These are phyloP conservation scores for Hanseniaspora uvarum DNA, from an alignment of 1,139 yeast species.

Conservation along the genomic window DNA sequence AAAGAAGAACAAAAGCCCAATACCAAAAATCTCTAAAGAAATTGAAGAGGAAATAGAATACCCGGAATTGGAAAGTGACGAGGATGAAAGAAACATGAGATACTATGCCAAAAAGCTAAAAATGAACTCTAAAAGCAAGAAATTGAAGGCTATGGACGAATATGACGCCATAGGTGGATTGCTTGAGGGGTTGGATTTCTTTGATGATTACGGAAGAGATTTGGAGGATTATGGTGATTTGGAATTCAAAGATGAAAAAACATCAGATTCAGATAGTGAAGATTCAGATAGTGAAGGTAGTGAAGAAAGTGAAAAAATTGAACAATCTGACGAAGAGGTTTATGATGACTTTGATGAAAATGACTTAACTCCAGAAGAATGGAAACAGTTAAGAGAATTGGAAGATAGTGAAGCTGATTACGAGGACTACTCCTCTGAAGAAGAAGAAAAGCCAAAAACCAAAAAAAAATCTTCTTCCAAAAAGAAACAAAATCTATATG, in stretches of 20 bases:
- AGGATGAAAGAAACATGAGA: slow-evolving; percentile 69
- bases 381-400: slow-evolving; percentile 33
- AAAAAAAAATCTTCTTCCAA: slow-evolving; percentile 14
- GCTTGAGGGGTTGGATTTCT: slow-evolving; percentile 66
- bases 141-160: slow-evolving; percentile 41
- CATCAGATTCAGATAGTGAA: slow-evolving; percentile 21
- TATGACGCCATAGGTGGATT: slow-evolving; percentile 65
- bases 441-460: slow-evolving; percentile 3
- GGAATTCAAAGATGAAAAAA: slow-evolving; percentile 22
- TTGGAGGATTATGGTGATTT: slow-evolving; percentile 28
- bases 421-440: slow-evolving; percentile 20
- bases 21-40: slow-evolving; percentile 13
- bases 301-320: slow-evolving; percentile 31
- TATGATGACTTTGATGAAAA: slow-evolving; percentile 37
- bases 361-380: slow-evolving; percentile 40
- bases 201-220: slow-evolving; percentile 36
- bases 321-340: slow-evolving; percentile 37
- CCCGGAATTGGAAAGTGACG: slow-evolving; percentile 35
- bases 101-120: slow-evolving; percentile 80
- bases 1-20: slow-evolving; percentile 19
- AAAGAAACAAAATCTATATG: slow-evolving; percentile 12
- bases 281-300: slow-evolving; percentile 23
- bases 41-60: slow-evolving; percentile 31
- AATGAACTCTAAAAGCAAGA: slow-evolving; percentile 45
- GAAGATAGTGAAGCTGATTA: slow-evolving; percentile 32